Evolutionary conservation across 306 rosid genomes (phyloP).

Genomic region (Quercus glauca): DNA sequence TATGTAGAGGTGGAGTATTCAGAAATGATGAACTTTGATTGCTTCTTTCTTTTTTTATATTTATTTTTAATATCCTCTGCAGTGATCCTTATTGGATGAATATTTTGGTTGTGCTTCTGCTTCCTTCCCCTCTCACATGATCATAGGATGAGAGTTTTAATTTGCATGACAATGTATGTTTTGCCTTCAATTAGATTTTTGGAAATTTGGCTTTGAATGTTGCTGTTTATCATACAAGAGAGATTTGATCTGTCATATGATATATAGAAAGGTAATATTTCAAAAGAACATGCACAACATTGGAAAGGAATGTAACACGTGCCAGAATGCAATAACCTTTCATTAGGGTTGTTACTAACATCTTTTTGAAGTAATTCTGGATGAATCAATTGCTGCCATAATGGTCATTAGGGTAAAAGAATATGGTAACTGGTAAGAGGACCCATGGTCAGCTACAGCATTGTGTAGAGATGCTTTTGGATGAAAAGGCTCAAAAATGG

Average conservation of each 20-base stretch:
- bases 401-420: background rate
- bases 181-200: background rate
- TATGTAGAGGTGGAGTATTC: background rate
- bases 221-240: background rate
- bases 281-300: background rate
- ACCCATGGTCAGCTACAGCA: background rate
- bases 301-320: background rate
- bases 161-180: background rate
- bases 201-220: background rate
- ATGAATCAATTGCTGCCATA: background rate
- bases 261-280: background rate
- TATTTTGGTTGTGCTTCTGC: background rate
- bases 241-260: background rate
- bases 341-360: background rate
- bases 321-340: background rate
- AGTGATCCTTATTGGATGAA: background rate
- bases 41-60: background rate
- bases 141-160: background rate
- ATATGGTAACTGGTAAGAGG: background rate
- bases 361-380: background rate
- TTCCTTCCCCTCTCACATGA: background rate
- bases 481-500: background rate
- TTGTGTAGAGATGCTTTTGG: background rate
- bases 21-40: background rate
- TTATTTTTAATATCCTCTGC: background rate